Base-by-base conservation (phyloP, 768 basidiomycete species). In the Pisolithus microcarpus region DNA sequence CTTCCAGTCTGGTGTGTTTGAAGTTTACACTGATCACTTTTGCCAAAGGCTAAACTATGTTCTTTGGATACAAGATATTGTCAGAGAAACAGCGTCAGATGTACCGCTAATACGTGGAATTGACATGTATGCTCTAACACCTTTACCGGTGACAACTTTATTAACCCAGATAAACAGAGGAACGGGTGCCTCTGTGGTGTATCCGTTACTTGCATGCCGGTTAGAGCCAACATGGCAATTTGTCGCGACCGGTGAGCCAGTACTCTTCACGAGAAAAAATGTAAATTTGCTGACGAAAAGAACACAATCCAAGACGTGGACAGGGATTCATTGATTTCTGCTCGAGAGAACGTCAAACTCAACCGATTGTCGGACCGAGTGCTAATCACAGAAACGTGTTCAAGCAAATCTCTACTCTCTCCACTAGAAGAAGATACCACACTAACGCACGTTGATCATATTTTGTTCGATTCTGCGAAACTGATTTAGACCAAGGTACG, bases 161-260 rank as follows among this genome's bases (percentile, higher is more conserved):
- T 42, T 55, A 34, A 48, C 24, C 4, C 2, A 28, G 18, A 15
- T 9, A 24, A 19, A 16, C 55, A 91, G 91, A 37, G 95, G 95
- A 19, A 95, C 93, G 7, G 95, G 95, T 0, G 84, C 92, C 7
- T 89, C 89, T 0, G 87, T 82, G 0, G 91, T 98, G 50, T 98
- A 96, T 57, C 85, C 94, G 0, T 72, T 97, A 1, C 72, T 98
- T 0, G 79, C 74, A 0, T 85, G 84, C 56, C 70, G 71, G 2
- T 57, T 80, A 34, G 68, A 80, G 40, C 62, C 71, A 5, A 62
- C 54, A 4, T 89, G 86, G 82, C 59, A 58, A 1, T 80, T 94
- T 50, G 54, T 79, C 19, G 90, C 78, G 0, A 90, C 89, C 42
- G 91, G 91, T 86, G 42, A 23, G 57, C 31, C 34, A 13, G 34